phyloP scores from a whole-genome alignment of 164 flowering plant genomes.

The Houttuynia cordata region DNA sequence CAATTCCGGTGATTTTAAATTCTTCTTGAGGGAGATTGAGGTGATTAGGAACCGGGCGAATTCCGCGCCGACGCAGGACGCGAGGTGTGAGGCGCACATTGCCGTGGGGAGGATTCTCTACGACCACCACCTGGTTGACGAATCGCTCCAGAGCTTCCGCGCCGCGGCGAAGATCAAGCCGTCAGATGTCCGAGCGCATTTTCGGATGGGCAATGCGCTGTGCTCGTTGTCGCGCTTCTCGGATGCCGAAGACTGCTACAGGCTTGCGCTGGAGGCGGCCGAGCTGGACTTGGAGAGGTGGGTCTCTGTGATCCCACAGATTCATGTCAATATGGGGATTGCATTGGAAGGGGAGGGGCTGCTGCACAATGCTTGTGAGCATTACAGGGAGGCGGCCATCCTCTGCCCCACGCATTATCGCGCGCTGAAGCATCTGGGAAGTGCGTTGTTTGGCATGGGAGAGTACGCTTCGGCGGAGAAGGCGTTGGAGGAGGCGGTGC shows the following conservation, averaged over 20 bases:
- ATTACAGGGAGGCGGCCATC: slow-evolving; percentile 15
- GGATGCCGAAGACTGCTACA: slow-evolving; percentile 9
- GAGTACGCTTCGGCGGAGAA: slow-evolving; percentile 12
- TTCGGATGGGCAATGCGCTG: slow-evolving; percentile 10
- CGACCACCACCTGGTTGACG: slow-evolving; percentile 8
- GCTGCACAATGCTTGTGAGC: slow-evolving; percentile 11
- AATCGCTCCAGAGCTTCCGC: slow-evolving; percentile 11
- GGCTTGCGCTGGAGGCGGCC: slow-evolving; percentile 10
- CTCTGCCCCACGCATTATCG: slow-evolving; percentile 16
- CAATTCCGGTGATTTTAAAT: slow-evolving; percentile 1
- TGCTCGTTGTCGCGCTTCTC: slow-evolving; percentile 1
- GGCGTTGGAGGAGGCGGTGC: slow-evolving; percentile 14
- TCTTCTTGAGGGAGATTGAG: slow-evolving; percentile 11
- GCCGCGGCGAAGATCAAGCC: slow-evolving; percentile 9
- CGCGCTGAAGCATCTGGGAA: slow-evolving; percentile 16
- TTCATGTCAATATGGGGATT: slow-evolving; percentile 17
- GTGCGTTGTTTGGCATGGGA: slow-evolving; percentile 18
- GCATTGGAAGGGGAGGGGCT: slow-evolving; percentile 14
- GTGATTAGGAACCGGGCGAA: slow-evolving; percentile 4
- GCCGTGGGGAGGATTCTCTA: slow-evolving; percentile 12
- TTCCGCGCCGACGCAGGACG: slow-evolving; percentile 7
- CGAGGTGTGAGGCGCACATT: slow-evolving; percentile 12
- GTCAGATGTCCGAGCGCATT: slow-evolving; percentile 9
- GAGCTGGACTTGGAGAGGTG: slow-evolving; percentile 7
- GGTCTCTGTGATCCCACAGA: slow-evolving; percentile 10